Conservation (phyloP, 2,329 filamentous ascomycete species). For the Neofusicoccum cordaticola region DNA sequence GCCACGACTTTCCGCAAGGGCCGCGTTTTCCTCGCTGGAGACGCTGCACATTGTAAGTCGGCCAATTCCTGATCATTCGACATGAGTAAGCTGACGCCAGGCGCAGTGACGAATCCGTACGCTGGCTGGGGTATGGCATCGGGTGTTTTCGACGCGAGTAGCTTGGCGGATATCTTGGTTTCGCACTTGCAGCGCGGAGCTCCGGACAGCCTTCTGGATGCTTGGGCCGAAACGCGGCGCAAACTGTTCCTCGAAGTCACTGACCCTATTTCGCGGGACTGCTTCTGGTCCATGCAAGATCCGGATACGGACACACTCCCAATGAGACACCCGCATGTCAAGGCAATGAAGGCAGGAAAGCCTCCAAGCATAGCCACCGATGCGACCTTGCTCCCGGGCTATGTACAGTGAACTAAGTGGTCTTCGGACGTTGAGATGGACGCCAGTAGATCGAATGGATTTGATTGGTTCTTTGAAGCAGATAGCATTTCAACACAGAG, state of each 20-base stretch:
- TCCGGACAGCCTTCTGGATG: constrained; percentile 28
- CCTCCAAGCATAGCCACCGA: constrained; percentile 29
- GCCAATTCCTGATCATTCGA: background rate
- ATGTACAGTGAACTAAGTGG: constrained; percentile 22
- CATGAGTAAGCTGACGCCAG: background rate
- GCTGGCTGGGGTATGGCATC: constrained; percentile 35
- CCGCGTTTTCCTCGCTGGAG: constrained; percentile 36
- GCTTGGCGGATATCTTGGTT: constrained; percentile 28
- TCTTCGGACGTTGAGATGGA: too few species aligned
- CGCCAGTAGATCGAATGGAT: background rate
- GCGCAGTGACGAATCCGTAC: constrained; percentile 36
- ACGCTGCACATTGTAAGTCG: constrained; percentile 37
- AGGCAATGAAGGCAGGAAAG: constrained; percentile 30
- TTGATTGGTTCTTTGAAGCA: too few species aligned
- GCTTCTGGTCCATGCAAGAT: constrained; percentile 21
- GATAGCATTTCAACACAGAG: too few species aligned
- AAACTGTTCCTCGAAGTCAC: constrained; percentile 36
- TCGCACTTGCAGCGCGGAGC: constrained; percentile 26
- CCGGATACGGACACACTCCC: constrained; percentile 27
- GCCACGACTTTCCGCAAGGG: constrained; percentile 32
- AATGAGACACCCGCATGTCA: constrained; percentile 23
- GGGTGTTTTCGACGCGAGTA: constrained; percentile 34
- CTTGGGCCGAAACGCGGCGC: constrained; percentile 34
- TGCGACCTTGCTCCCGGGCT: constrained; percentile 24
- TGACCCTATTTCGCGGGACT: constrained; percentile 24